Evolutionary conservation across 1,139 yeast species (phyloP), one percentile per base, ranked within the genome.

Genomic region (Magnusiomyces ingens): DNA sequence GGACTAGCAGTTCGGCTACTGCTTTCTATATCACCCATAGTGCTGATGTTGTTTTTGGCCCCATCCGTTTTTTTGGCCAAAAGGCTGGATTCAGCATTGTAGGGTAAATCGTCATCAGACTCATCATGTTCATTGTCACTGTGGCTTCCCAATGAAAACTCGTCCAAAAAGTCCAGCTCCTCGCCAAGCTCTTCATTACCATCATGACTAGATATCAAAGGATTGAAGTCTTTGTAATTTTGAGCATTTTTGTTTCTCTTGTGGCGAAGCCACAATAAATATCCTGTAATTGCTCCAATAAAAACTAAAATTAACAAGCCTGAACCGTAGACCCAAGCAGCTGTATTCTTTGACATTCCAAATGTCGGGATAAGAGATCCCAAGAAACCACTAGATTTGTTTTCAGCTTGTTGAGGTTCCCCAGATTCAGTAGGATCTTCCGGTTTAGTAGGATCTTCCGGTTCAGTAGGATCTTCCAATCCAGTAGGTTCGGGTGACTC

Each of bases 371-470:
- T 55, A 47, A 61, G 46, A 6, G 66, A 60, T 5, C 62, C 62
- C 60, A 46, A 49, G 19, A 37, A 37, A 3, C n/a, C 4, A 19
- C 19, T 19, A 8, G 55, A 18, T 18, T 48, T 32, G 40, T 48
- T 37, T 35, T 49, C 51, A 15, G 47, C 19, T 10, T 21, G 21
- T 11, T 26, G 19, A 8, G 46, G 37, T 29, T 19, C 22, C 3
- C 19, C 43, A n/a, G 21, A 49, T 35, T 11, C 43, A 15, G 17
- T 10, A 37, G 41, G 19, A 47, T 73, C 65, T 53, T 68, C 78
- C 0, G 86, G 89, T 65, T 79, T 79, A 1, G 75, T 66, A 1
- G 82, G 78, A 67, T 87, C 90, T 44, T 74, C 75, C 17, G 83
- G 73, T 66, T 84, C 95, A 21, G n/a, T n/a, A 8, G 46, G 37